Percentiles rank a stretch among this genome's conserved stretches.
Conservation (phyloP, 2,329 filamentous ascomycete genomes). For the Pseudogymnoascus sp. region DNA sequence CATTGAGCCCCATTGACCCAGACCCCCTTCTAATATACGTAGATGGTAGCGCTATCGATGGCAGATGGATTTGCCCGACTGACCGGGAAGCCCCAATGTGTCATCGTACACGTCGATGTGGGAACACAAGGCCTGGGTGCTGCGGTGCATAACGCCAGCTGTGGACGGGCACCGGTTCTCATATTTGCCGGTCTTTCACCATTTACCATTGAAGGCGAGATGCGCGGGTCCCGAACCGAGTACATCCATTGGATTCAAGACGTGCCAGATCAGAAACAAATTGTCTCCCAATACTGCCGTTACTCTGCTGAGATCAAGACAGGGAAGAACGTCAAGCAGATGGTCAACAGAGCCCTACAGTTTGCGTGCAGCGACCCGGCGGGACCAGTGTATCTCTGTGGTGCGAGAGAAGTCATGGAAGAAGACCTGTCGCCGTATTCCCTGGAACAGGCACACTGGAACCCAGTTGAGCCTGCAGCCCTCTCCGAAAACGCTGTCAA, state of each 20-base stretch:
- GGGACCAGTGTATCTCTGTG: constrained; percentile 61
- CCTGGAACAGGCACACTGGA: constrained; percentile 52
- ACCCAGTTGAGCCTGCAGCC: constrained; percentile 50
- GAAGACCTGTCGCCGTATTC: constrained; percentile 57
- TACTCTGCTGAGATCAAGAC: constrained; percentile 65
- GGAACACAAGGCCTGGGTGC: constrained; percentile 70
- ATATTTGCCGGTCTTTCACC: constrained; percentile 71
- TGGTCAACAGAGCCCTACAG: constrained; percentile 63
- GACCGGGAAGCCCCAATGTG: constrained; percentile 59
- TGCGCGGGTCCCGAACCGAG: constrained; percentile 61
- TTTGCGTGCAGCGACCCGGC: constrained; percentile 62
- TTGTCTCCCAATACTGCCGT: constrained; percentile 65
- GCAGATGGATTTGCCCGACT: constrained; percentile 66
- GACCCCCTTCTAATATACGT: not conserved
- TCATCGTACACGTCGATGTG: constrained; percentile 68
- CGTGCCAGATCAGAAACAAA: constrained; percentile 66
- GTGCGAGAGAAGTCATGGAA: constrained; percentile 63
- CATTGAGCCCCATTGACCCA: not conserved
- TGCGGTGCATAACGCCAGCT: constrained; percentile 65
- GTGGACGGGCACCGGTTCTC: constrained; percentile 59
- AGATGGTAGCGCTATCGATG: constrained; percentile 71
- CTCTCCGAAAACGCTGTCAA: constrained; percentile 46
- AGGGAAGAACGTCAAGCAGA: constrained; percentile 67
- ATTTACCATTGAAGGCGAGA: constrained; percentile 64
- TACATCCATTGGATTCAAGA: constrained; percentile 78